Evolutionary conservation across 2,329 filamentous ascomycete species (phyloP).

Genomic region (Sclerotinia trifoliorum): DNA sequence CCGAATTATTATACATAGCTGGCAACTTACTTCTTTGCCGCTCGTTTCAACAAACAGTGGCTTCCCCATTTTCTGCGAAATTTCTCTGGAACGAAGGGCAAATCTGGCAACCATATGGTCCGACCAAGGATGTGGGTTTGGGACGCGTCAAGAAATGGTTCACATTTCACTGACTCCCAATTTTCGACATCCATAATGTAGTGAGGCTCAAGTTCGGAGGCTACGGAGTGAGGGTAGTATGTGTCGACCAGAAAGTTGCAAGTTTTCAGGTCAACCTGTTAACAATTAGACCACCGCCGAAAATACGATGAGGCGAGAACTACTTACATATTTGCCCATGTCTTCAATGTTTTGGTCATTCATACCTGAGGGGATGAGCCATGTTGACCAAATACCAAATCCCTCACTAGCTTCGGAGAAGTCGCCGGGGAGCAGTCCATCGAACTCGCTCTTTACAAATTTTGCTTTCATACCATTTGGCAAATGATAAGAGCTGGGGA

Average conservation of each 20-base stretch:
- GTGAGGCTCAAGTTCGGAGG: conserved; percentile 73
- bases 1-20: conserved; percentile 1
- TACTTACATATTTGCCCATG: conserved; percentile 73
- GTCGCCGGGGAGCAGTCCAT: conserved; percentile 83
- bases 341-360: conserved; percentile 92
- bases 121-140: conserved; percentile 72
- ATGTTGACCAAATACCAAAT: conserved; percentile 73
- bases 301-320: neutral
- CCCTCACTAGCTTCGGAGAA: conserved; percentile 72
- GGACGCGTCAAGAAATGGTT: conserved; percentile 76
- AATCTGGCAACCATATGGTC: conserved; percentile 77
- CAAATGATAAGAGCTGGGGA: conserved; percentile 89
- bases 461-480: conserved; percentile 81
- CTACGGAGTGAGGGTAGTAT: conserved; percentile 60
- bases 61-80: conserved; percentile 78
- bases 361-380: conserved; percentile 77
- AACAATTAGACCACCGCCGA: neutral
- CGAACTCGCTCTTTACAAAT: conserved; percentile 88
- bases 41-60: conserved; percentile 77
- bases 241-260: conserved; percentile 90
- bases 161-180: conserved; percentile 77
- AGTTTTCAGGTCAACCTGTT: conserved; percentile 62
- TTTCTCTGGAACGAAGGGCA: conserved; percentile 64
- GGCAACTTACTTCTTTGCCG: conserved; percentile 30
- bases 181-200: conserved; percentile 70